Evolutionary conservation across 2,329 filamentous ascomycete genomes (phyloP), one percentile per base, ranked within the genome.

Genomic region (Fusarium musae): DNA sequence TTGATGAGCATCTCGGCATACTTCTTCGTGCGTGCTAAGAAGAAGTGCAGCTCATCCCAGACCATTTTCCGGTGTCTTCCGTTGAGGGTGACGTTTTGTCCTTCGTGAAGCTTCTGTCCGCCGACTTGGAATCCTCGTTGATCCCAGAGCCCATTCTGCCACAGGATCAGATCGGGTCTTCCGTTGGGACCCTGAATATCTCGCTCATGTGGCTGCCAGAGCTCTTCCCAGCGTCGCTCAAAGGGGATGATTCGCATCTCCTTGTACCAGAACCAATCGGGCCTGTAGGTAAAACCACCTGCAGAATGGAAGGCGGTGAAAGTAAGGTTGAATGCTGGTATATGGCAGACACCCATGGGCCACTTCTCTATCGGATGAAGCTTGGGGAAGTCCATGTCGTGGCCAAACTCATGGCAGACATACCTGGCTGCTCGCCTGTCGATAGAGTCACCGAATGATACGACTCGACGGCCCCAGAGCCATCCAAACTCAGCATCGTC

Each of bases 101-200:
- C 59, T 32, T 59, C 21, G n/a, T 65, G 62, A 0, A 44, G 32
- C 16, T 63, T 63, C 10, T 46, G 59, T 3, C 62, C 62, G 5
- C 62, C 62, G 5, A 63, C 44, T 12, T 63, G 59, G 6, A 65
- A 65, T 0, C 59, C 59, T 0, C 62, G 28, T 6, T 65, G 62
- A 17, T 65, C 62, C 62, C 62, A 65, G 10, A 65, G 39, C 0
- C 62, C 62, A 11, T 65, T 65, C 5, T 65, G 62, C 59, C 59
- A 65, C 0, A 65, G 28, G 0, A 65, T 30, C 3, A 65, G n/a
- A 11, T 65, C 62, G 0, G 62, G 59, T 9, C 62, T 34, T 1
- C 59, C 59, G 2, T 53, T 63, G 1, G 62, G 62, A 1, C 62
- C 62, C 1, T 34, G 34, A 2, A 65, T 65, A 4, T 34, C 39